Percentiles rank a stretch among this genome's conserved stretches.
phyloP scores from a whole-genome alignment of 345 rosid species.

The Eucalyptus polyanthemos region DNA sequence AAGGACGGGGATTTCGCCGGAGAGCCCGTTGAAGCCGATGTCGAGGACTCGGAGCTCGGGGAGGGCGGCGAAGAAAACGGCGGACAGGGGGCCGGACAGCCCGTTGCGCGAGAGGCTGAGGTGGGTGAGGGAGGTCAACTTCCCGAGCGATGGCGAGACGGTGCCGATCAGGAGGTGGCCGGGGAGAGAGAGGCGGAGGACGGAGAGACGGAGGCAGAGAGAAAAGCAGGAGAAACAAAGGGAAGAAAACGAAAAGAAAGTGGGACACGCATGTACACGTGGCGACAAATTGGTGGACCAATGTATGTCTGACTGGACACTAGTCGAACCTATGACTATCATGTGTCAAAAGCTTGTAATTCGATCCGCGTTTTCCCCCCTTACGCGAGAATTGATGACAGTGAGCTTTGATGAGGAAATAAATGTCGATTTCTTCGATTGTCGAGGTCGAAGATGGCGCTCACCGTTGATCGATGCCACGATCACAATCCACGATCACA shows the following conservation, averaged over 20 bases:
- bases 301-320: not conserved
- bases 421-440: not conserved
- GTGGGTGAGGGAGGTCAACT: slow-evolving; percentile 24
- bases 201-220: not conserved
- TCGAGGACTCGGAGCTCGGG: slow-evolving; percentile 42
- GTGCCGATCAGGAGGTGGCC: slow-evolving; percentile 33
- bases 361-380: no score
- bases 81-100: slow-evolving; percentile 33
- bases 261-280: not conserved
- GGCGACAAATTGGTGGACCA: not conserved
- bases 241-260: not conserved
- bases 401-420: no score
- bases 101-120: slow-evolving; percentile 58
- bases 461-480: no score
- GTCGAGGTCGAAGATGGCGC: no score
- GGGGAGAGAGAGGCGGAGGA: slow-evolving; percentile 42
- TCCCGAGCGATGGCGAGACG: slow-evolving; percentile 25
- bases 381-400: no score
- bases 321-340: not conserved
- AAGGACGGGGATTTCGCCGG: slow-evolving; percentile 33
- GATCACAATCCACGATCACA: no score
- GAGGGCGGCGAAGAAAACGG: slow-evolving; percentile 29
- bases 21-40: slow-evolving; percentile 52
- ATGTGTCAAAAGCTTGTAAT: not conserved
- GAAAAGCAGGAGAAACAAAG: not conserved